Evolutionary conservation across 2,329 filamentous ascomycete species (phyloP), one percentile per base, ranked within the genome.

Genomic region (Colletotrichum spinosum): DNA sequence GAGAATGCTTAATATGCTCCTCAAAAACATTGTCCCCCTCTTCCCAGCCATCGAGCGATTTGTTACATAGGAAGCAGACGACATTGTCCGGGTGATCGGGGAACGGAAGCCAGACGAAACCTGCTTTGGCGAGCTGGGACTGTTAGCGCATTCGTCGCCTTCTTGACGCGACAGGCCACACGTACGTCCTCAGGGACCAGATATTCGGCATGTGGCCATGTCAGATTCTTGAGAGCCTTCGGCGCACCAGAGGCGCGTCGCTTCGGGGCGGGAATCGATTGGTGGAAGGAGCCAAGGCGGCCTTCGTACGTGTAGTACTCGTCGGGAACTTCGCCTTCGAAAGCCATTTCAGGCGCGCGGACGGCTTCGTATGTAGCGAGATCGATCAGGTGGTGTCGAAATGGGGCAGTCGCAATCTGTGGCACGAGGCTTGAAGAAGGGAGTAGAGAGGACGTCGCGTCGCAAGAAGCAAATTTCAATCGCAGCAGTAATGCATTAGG

Each of bases 1-100:
- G 86, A 2, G 93, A 91, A 75, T 97, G 92, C 69, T 90, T 92
- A 37, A 97, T 76, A 77, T 99, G 96, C 75, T 99, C 96, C 54
- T 85, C 84, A 5, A 97, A 82, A 0, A 96, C 93, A 66, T 93
- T 88, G 74, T 99, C 96, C 25, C 90, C 88, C 44, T 90, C 85
- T 72, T 98, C 95, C 96, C 96, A 99, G 65, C 94, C 94, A 75
- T 97, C 94, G 11, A 99, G 85, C 60, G 90, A 88, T 75, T 93
- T 92, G 68, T 88, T 83, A 80, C 96, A 99, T 42, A 94, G 84
- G 77, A 97, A 98, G 77, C 96, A 99, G 70, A 88, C 87, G 52
- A 92, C 92, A 77, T 98, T 98, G 77, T 99, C 96, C 42, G 90
- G 90, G 73, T 89, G 92, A 51, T 88, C 85, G 55, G 87, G 83